Evolutionary conservation across 495 filamentous ascomycete species (phyloP).

Genomic region (Glutinoglossum americanum): DNA sequence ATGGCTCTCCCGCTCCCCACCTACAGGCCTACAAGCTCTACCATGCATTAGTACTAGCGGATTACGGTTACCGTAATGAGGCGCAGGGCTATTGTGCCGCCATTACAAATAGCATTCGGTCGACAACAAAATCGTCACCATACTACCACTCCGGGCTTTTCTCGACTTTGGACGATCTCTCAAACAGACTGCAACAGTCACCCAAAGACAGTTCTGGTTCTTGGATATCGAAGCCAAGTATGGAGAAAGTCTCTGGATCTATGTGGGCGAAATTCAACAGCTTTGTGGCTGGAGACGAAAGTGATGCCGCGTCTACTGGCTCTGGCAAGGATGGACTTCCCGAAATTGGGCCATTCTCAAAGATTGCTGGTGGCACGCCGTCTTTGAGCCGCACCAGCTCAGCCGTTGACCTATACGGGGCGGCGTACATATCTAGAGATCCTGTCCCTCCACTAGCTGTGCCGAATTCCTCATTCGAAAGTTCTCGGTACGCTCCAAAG

Average conservation of each 20-base stretch:
- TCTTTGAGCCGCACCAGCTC: conserved; percentile 66
- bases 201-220: conserved; percentile 45
- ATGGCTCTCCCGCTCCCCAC: conserved; percentile 43
- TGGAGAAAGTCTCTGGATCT: conserved; percentile 76
- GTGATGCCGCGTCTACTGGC: conserved; percentile 34
- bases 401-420: conserved; percentile 51
- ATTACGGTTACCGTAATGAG: conserved; percentile 58
- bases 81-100: conserved; percentile 82
- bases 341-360: conserved; percentile 61
- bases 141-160: conserved; percentile 65
- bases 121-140: conserved; percentile 59
- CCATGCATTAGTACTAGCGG: conserved; percentile 63
- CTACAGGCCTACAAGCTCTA: conserved; percentile 75
- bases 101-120: conserved; percentile 55
- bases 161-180: conserved; percentile 58
- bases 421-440: conserved; percentile 20
- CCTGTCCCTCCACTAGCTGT: not conserved
- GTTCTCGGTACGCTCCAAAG: conserved; percentile 43
- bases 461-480: not conserved
- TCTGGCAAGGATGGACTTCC: conserved; percentile 29
- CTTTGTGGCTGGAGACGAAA: conserved; percentile 84
- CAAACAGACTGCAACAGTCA: conserved; percentile 59
- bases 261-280: conserved; percentile 84
- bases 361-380: conserved; percentile 54
- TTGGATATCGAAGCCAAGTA: conserved; percentile 85